Conservation (phyloP, 345 rosid species). For the Eutrema japonicum region DNA sequence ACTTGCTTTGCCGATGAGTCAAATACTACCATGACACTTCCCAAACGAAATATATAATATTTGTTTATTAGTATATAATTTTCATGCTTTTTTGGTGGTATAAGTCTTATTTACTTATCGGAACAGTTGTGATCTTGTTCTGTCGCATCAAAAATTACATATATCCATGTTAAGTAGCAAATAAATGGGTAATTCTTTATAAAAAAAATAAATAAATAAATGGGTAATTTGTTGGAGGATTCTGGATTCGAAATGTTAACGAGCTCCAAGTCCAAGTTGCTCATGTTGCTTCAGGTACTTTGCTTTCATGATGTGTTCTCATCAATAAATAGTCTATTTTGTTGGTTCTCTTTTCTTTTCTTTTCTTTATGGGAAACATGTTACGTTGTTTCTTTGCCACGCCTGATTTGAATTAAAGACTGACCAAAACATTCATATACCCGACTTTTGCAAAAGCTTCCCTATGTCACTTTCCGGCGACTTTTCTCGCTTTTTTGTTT, state of each 20-base stretch:
- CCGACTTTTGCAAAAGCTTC: constrained; percentile 44
- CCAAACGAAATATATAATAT: not conserved
- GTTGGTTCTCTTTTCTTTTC: constrained; percentile 16
- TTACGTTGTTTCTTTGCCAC: constrained; percentile 41
- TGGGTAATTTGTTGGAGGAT: too few relatives aligned
- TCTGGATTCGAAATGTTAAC: not conserved
- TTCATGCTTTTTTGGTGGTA: too few relatives aligned
- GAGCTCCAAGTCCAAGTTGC: constrained; percentile 33
- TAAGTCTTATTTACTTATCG: too few relatives aligned
- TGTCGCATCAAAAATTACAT: not conserved
- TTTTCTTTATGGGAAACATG: constrained; percentile 28
- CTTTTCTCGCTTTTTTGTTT: constrained; percentile 16
- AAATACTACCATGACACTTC: constrained; percentile 11
- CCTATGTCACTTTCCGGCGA: constrained; percentile 40
- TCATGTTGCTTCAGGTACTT: constrained; percentile 24
- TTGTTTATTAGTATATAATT: not conserved
- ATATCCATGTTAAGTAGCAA: not conserved
- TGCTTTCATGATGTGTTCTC: constrained; percentile 29
- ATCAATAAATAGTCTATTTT: constrained; percentile 15
- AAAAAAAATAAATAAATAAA: too few relatives aligned
- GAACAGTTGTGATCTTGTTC: too few relatives aligned
- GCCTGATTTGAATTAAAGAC: constrained; percentile 46
- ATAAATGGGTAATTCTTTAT: not conserved
- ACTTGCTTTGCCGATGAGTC: constrained; percentile 23
- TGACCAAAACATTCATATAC: constrained; percentile 28